Evolutionary conservation across 1,284 basidiomycete genomes (phyloP), one percentile per base, ranked within the genome.

Genomic region (Schizopora paradoxa): DNA sequence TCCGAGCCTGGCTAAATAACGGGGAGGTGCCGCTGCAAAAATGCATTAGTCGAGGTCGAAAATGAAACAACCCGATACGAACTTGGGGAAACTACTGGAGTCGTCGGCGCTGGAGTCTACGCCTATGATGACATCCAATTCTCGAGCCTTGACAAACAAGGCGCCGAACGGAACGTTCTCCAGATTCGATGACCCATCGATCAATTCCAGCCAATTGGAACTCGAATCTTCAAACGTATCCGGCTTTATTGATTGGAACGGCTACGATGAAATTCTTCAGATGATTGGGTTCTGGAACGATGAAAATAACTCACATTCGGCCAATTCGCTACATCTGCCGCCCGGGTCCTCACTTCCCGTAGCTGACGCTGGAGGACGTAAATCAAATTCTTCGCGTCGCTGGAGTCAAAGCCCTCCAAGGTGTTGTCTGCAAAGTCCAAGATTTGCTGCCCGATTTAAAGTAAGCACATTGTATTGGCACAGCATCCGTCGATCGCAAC

Each of bases 151-250:
- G 34, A 85, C 77, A 45, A 89, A 70, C 6, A 85, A 59, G 3
- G 80, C 74, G 7, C 73, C 76, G 18, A 83, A 68, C 0, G 86
- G 86, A 13, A 86, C 63, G 53, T 82, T 84, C 56, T 85, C 80
- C 21, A 54, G 49, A 51, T 82, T 81, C 4, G 76, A 76, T 18
- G 74, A 65, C 0, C 80, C 80, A 55, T 82, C 81, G 27, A 83
- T 67, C 26, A 83, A 67, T 33, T 77, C 70, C 8, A 83, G 59
- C 72, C 72, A 78, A 8, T 60, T 61, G 4, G 67, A 62, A 39
- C 64, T 60, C 1, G 74, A 66, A 53, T 83, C 80, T 35, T 69
- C 61, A 49, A 61, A 65, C 5, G 53, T 56, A n/a, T 48, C 49
- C 19, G 58, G 54, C 39, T 69, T 72, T 53, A 82, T 22, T 3